Base-by-base conservation (phyloP, 257 asterid genomes). In the Vinca minor region DNA sequence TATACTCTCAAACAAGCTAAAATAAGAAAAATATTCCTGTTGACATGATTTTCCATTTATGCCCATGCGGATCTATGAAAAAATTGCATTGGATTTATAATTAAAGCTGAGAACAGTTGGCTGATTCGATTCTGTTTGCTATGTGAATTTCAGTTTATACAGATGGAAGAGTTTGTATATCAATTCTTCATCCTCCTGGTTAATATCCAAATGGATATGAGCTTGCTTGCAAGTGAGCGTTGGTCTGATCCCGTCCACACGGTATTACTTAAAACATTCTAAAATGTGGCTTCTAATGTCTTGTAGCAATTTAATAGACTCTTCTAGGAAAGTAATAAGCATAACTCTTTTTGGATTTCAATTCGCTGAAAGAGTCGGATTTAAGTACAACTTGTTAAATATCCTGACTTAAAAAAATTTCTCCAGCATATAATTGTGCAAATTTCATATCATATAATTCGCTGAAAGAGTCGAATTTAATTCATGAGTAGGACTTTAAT, bases 241-340 rank as follows among this genome's bases (percentile, higher is more conserved):
- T 91, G 96, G 95, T 83, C 94, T n/a, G n/a, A n/a, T n/a, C 96
- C 95, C 66, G 96, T 88, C 69, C 96, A 88, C 75, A 88, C 96
- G 81, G 96, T 88, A 88, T 15, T 5, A 4, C 0, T 28, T n/a
- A 29, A n/a, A n/a, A n/a, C n/a, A n/a, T n/a, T 55, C 39, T 14
- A 15, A 15, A 4, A 29, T 55, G 4, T 54, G 4, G 9, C 21
- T 29, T 55, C 18, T 18, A 3, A 8, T 8, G 1, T 55, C 13
- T 32, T 14, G 12, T 14, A 55, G 20, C 18, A 29, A 6, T 55
- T 55, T 55, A 15, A 21, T 6, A 0, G 15, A 17, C n/a, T n/a
- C 60, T 55, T 55, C 18, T 42, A 1, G 18, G 47, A 42, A 18
- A 42, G 18, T 13, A 42, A 12, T 42, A 42, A 12, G 47, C 47